Evolutionary conservation across 2,329 filamentous ascomycete genomes (phyloP).

Genomic region (Fonsecaea monophora): DNA sequence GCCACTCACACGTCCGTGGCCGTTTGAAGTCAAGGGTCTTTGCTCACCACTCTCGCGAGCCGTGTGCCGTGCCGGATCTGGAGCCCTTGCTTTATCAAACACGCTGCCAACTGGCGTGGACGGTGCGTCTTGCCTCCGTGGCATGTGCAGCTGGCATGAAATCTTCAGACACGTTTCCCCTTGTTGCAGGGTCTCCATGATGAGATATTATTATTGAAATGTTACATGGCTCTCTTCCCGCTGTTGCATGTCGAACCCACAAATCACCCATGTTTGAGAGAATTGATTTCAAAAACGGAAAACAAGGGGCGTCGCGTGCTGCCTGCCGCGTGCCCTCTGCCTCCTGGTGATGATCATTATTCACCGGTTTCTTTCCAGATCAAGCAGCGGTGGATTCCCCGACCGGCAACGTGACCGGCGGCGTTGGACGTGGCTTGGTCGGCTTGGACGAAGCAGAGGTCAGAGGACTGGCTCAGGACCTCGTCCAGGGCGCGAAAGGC

Average conservation of each 20-base stretch:
- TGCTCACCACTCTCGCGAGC: no score
- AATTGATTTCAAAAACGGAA: neutral
- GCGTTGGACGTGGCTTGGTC: neutral
- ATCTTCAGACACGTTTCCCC: neutral
- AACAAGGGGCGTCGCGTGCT: neutral
- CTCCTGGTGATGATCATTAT: no score
- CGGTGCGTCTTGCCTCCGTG: neutral
- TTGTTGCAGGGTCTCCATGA: neutral
- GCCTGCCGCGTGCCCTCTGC: no score
- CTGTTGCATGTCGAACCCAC: neutral
- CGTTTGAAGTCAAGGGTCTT: no score
- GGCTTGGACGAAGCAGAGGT: slow-evolving; percentile 24
- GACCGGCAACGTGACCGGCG: slow-evolving; percentile 12
- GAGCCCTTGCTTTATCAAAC: neutral
- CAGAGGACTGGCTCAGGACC: slow-evolving; percentile 13
- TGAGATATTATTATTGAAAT: neutral
- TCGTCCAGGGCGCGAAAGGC: slow-evolving; percentile 28
- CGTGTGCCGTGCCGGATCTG: neutral
- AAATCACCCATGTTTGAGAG: neutral
- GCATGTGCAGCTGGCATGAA: neutral
- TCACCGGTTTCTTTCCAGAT: slow-evolving; percentile 21
- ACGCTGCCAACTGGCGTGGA: neutral
- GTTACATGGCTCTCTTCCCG: neutral
- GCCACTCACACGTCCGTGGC: neutral
- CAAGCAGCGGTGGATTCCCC: slow-evolving; percentile 22